Evolutionary conservation across 1,284 basidiomycete genomes (phyloP).

Genomic region (Cutaneotrichosporon sp.): DNA sequence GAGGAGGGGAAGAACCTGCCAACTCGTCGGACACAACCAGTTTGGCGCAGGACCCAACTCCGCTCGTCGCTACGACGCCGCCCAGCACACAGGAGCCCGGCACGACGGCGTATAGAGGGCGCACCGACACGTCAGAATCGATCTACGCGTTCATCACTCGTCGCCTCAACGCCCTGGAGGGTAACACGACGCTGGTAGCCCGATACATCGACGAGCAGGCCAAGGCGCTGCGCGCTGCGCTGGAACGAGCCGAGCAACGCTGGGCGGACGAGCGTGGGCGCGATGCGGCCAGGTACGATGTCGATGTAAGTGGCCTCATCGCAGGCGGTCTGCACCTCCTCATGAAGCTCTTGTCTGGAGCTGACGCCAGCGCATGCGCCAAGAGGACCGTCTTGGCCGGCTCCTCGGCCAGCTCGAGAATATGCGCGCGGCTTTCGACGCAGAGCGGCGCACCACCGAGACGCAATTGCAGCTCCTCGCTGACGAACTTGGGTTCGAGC

Average conservation of each 20-base stretch:
- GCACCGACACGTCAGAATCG: slow-evolving; percentile 72
- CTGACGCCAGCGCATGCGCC: slow-evolving; percentile 16
- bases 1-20: background rate
- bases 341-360: background rate
- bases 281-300: slow-evolving; percentile 30
- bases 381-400: slow-evolving; percentile 45
- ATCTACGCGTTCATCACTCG: slow-evolving; percentile 97
- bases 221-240: slow-evolving; percentile 68
- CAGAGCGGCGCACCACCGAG: slow-evolving; percentile 36
- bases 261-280: slow-evolving; percentile 44
- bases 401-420: slow-evolving; percentile 45
- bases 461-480: slow-evolving; percentile 38
- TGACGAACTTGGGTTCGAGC: slow-evolving; percentile 47
- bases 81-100: background rate
- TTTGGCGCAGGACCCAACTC: background rate
- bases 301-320: slow-evolving; percentile 4
- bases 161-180: slow-evolving; percentile 78
- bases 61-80: background rate
- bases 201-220: slow-evolving; percentile 91
- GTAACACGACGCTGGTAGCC: slow-evolving; percentile 80
- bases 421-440: slow-evolving; percentile 37
- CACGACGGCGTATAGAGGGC: slow-evolving; percentile 11
- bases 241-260: slow-evolving; percentile 64
- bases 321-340: background rate
- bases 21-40: background rate